These are phyloP conservation scores for Physcia stellaris DNA, from an alignment of 495 filamentous ascomycete species.

Conservation along the genomic window DNA sequence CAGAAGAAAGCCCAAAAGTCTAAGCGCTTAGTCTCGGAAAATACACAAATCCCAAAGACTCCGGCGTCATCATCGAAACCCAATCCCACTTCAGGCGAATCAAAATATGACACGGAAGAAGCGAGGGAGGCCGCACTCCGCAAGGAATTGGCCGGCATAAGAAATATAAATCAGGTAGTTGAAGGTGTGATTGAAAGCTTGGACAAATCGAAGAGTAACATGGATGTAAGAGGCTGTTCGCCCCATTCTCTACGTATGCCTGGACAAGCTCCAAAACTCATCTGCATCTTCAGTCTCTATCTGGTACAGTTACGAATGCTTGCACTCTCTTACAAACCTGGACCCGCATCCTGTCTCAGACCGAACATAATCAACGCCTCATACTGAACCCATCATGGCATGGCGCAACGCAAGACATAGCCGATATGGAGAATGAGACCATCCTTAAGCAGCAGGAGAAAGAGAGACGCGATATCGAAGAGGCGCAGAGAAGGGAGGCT, in stretches of 20 bases:
- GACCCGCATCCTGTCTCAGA: constrained; percentile 90
- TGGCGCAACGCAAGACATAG: constrained; percentile 70
- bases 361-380: constrained; percentile 89
- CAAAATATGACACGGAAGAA: constrained; percentile 53
- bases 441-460: constrained; percentile 54
- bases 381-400: constrained; percentile 84
- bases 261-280: neutral
- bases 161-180: constrained; percentile 74
- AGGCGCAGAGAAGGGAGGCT: constrained; percentile 61
- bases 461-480: constrained; percentile 58
- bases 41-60: constrained; percentile 26
- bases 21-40: constrained; percentile 14
- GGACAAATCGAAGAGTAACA: constrained; percentile 72
- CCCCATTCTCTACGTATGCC: constrained; percentile 12
- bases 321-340: constrained; percentile 90
- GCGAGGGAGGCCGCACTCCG: constrained; percentile 58
- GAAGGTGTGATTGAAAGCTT: constrained; percentile 70
- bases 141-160: constrained; percentile 67
- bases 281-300: constrained; percentile 42
- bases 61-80: constrained; percentile 7
- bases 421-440: constrained; percentile 68
- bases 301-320: constrained; percentile 71
- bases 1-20: constrained; percentile 16
- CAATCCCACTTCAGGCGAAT: constrained; percentile 35
- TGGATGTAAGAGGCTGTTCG: no score